These are phyloP conservation scores for Apodospora peruviana DNA, from an alignment of 495 filamentous ascomycete species.

Conservation along the genomic window DNA sequence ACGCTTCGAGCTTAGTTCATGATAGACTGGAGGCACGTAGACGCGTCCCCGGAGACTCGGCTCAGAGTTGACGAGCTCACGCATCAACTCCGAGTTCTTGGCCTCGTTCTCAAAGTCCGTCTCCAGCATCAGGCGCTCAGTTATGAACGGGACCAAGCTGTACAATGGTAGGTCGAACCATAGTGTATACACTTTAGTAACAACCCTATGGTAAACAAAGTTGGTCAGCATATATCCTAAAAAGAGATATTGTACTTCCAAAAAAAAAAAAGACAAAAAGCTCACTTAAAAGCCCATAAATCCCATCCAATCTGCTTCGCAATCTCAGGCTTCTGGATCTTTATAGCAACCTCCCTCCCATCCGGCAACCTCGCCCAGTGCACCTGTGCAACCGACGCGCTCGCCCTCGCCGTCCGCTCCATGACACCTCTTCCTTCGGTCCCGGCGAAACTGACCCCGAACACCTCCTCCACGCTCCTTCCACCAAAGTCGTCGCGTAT, in stretches of 20 bases:
- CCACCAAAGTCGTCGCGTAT: slow-evolving; percentile 84
- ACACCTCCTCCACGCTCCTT: slow-evolving; percentile 75
- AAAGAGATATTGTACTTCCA: not conserved
- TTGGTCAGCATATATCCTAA: slow-evolving; percentile 4
- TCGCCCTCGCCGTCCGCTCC: slow-evolving; percentile 81
- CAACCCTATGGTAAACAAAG: slow-evolving; percentile 44
- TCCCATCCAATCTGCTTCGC: slow-evolving; percentile 85
- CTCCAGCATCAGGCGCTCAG: slow-evolving; percentile 79
- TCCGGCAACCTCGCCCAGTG: slow-evolving; percentile 85
- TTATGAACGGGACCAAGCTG: slow-evolving; percentile 81
- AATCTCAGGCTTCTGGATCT: slow-evolving; percentile 96
- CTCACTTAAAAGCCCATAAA: slow-evolving; percentile 88
- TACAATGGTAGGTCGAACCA: slow-evolving; percentile 88
- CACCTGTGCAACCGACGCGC: slow-evolving; percentile 91
- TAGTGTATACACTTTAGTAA: slow-evolving; percentile 68
- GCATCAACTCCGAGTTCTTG: slow-evolving; percentile 79
- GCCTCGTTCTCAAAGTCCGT: slow-evolving; percentile 94
- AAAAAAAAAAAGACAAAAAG: too few species aligned
- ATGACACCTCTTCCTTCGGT: slow-evolving; percentile 66
- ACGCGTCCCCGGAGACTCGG: slow-evolving; percentile 70
- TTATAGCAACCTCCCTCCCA: slow-evolving; percentile 86
- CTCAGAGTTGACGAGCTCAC: slow-evolving; percentile 67
- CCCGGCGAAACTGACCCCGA: slow-evolving; percentile 74
- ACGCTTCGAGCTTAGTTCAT: slow-evolving; percentile 73
- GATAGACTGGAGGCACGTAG: slow-evolving; percentile 81